Evolutionary conservation across 108 stramenopile genomes (phyloP), one percentile per base, ranked within the genome.

Genomic region (Nitzschia inconspicua): DNA sequence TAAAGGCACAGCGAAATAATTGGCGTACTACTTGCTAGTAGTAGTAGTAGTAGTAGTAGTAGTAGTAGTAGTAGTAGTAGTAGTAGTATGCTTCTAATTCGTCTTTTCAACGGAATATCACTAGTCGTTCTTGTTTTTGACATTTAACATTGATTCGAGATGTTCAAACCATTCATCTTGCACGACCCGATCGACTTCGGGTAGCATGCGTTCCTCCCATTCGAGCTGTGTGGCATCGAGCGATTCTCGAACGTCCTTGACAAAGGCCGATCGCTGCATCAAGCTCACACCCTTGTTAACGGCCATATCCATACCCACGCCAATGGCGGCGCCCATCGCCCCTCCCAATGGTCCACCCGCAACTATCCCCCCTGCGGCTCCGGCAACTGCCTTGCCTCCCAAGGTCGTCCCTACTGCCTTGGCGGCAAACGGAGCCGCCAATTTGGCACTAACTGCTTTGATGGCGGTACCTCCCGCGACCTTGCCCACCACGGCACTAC

Each of bases 161-260:
- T 49, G 60, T 19, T 42, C 60, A 48, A 62, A 62, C 60, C 60
- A 62, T 20, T 49, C 49, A 7, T n/a, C 40, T 31, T 62, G 60
- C n/a, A n/a, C n/a, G 22, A 20, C 16, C 23, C 47, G 40, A 35
- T 50, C 60, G 18, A 62, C 11, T 29, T 62, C 60, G 23, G 60
- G 60, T 28, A 47, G 36, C 8, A 62, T 46, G 25, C 42, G 40
- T 18, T 64, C 63, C 26, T 64, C 63, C 63, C 63, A 64, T 26
- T 64, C 63, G 1, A 64, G 51, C 14, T 29, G 10, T 7, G 44
- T 64, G 8, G 51, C 63, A 47, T 47, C 63, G 18, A 64, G 20
- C 18, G 63, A 52, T n/a, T 54, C 63, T 2, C 27, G n/a, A 3
- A 64, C 52, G 29, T 64, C 63, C 24, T 31, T 26, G 23, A 54